These are phyloP conservation scores for Fomitopsis palustris DNA, from an alignment of 1,284 basidiomycete genomes.

Conservation along the genomic window DNA sequence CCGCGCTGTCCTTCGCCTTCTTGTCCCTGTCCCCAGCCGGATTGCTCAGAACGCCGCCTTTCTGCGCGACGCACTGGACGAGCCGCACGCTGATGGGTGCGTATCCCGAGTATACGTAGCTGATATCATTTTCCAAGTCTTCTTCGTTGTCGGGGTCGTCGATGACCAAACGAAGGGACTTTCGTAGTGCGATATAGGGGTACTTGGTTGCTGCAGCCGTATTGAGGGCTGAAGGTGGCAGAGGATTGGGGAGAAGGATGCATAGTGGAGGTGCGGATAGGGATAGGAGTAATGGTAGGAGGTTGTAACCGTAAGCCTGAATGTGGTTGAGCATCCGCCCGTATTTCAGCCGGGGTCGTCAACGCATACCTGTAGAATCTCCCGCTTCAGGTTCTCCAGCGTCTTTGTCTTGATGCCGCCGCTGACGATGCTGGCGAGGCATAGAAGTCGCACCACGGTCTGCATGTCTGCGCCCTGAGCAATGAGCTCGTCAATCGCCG, in stretches of 20 bases:
- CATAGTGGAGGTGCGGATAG: conserved; percentile 73
- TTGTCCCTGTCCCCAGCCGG: conserved; percentile 56
- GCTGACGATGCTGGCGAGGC: conserved; percentile 79
- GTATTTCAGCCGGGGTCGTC: neutral
- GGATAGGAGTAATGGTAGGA: conserved; percentile 81
- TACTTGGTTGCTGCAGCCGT: conserved; percentile 49
- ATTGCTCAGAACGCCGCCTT: conserved; percentile 82
- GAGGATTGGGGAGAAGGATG: conserved; percentile 60
- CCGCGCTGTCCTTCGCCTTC: conserved; percentile 35
- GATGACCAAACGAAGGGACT: conserved; percentile 87
- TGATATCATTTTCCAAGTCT: conserved; percentile 88
- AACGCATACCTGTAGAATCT: conserved; percentile 76
- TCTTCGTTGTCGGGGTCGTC: conserved; percentile 81
- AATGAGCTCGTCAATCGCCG: conserved; percentile 84
- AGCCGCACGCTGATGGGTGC: conserved; percentile 91
- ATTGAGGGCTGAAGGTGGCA: conserved; percentile 46
- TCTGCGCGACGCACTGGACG: conserved; percentile 90
- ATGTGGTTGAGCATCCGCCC: conserved; percentile 8
- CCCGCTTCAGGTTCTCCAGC: conserved; percentile 87
- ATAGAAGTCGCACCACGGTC: conserved; percentile 76
- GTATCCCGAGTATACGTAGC: conserved; percentile 96
- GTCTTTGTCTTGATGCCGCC: conserved; percentile 88
- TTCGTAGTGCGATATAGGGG: conserved; percentile 73
- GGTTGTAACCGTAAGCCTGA: conserved; percentile 90
- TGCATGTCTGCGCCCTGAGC: conserved; percentile 80